Evolutionary conservation across 768 basidiomycete genomes (phyloP), one percentile per base, ranked within the genome.

Genomic region (Lanmaoa pseudosensibilis): DNA sequence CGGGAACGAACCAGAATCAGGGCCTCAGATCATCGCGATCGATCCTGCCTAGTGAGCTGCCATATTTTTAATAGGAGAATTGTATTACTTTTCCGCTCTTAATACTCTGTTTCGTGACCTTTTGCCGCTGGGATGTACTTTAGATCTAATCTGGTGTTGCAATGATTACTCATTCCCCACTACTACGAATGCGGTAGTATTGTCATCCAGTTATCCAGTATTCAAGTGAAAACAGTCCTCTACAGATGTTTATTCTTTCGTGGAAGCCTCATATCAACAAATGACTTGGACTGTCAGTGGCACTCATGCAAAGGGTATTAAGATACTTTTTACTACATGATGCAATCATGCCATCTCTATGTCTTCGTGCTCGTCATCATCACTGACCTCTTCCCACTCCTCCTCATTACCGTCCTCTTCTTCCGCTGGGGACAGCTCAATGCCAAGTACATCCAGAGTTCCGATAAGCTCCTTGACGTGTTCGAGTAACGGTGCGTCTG

Each of bases 401-500:
- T 74, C 80, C 4, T 63, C 66, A 5, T 72, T 77, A 13, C 65
- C 82, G 2, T 74, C 50, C 1, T 47, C 82, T 19, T 71, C 75
- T 6, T 77, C 83, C 13, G 78, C 70, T 0, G 84, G 78, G 10
- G 86, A 86, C 0, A 86, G 72, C 21, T 80, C 73, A 38, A 95
- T 80, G 1, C 92, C 91, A 43, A 84, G 72, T 6, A 74, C 77
- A 46, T 92, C 85, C 54, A 95, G 66, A 58, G 84, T 84, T 7
- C 72, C 72, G 50, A 92, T 79, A 45, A 97, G 79, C 60, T 94
- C 94, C 48, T 80, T 73, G 27, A 80, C 83, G 68, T 97, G 94
- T 36, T 84, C 83, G 3, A 92, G 77, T 50, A 96, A 70, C 19
- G 88, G 90, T 55, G 76, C 74, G 68, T 97, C 94, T 4, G 86